Percentiles rank a stretch among this genome's conserved stretches.
Conservation (phyloP, 257 asterid genomes). For the Ligustrum vulgare region DNA sequence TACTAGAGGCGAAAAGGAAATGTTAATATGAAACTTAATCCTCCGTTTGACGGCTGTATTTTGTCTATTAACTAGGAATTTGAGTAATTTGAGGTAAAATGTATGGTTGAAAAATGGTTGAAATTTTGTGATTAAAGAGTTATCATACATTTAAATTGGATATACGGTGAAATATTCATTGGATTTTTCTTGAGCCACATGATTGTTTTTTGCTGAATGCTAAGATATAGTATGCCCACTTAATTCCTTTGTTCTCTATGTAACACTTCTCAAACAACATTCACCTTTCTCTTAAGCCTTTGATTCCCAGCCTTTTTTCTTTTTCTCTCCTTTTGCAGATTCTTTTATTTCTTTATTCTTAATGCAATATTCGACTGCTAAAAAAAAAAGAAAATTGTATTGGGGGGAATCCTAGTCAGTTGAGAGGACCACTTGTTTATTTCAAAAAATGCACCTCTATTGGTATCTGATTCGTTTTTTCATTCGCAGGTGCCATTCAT, state of each 20-base stretch:
- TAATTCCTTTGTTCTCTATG: background rate
- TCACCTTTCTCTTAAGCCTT: no score
- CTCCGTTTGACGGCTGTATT: no score
- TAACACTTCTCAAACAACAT: no score
- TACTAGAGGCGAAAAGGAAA: no score
- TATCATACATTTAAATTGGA: constrained; percentile 4
- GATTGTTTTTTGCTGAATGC: background rate
- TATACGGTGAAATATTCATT: constrained; percentile 34
- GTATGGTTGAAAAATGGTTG: no score
- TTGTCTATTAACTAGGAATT: no score
- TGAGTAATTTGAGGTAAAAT: no score
- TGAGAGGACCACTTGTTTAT: background rate
- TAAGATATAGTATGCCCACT: background rate
- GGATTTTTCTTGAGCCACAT: background rate
- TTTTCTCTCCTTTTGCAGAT: background rate
- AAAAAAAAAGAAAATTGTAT: background rate
- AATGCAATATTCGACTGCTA: background rate
- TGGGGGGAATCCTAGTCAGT: constrained; percentile 17
- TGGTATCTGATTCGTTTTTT: constrained; percentile 1
- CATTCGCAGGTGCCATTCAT: no score
- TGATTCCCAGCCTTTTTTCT: background rate
- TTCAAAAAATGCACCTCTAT: background rate
- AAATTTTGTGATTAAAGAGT: no score
- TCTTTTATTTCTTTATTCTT: constrained; percentile 20
- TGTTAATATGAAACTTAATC: no score